phyloP scores from a whole-genome alignment of 331 rosid species.

The Rosa hybrid region DNA sequence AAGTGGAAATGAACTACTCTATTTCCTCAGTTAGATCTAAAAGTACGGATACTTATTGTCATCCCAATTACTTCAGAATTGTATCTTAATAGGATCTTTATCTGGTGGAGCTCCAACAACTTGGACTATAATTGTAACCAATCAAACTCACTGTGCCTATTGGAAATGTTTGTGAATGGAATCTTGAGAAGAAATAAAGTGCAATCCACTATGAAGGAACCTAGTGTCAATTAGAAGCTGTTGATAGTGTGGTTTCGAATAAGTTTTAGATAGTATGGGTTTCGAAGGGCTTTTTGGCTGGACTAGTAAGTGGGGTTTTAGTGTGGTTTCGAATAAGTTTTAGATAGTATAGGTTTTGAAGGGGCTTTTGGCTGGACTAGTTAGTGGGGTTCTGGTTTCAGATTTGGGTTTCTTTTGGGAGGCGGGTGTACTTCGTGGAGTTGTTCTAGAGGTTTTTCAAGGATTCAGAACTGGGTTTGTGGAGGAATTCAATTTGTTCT shows the following conservation, averaged over 20 bases:
- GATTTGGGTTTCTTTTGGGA: slow-evolving; percentile 26
- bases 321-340: too few species aligned
- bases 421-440: slow-evolving; percentile 47
- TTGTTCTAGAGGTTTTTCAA: slow-evolving; percentile 47
- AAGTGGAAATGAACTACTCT: background rate
- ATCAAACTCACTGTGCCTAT: background rate
- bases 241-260: too few species aligned
- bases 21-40: background rate
- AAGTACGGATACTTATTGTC: background rate
- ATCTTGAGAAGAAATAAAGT: slow-evolving; percentile 47
- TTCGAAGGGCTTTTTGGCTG: too few species aligned
- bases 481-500: slow-evolving; percentile 17
- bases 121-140: background rate
- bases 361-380: background rate
- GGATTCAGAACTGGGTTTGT: slow-evolving; percentile 33
- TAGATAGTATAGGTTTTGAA: too few species aligned
- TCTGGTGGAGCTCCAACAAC: background rate
- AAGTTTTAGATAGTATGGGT: too few species aligned
- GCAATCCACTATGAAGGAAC: slow-evolving; percentile 32
- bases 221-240: background rate
- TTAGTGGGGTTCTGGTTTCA: slow-evolving; percentile 27
- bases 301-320: too few species aligned
- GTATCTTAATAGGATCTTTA: background rate
- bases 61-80: background rate
- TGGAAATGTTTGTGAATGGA: slow-evolving; percentile 24